A percentile compares a stretch with the other conserved stretches of the same genome.
These are phyloP conservation scores for Omphalea diandra DNA, from an alignment of 441 rosid genomes.

Conservation along the genomic window DNA sequence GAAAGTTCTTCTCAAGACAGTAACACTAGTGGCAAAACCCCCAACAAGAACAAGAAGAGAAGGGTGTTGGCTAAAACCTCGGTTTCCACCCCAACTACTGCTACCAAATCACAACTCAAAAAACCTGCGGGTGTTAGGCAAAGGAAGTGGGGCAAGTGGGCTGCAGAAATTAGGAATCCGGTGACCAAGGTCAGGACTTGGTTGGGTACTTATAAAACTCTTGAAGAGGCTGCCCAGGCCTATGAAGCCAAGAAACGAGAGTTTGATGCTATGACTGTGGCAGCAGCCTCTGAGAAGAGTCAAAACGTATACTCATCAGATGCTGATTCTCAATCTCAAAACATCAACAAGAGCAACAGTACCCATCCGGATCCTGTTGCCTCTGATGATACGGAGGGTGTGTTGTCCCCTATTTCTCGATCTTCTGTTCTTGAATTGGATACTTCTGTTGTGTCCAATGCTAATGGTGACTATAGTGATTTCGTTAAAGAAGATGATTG, in stretches of 20 bases:
- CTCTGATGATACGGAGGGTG: conserved; percentile 45
- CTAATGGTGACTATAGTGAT: conserved; percentile 22
- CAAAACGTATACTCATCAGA: conserved; percentile 22
- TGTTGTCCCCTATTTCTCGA: conserved; percentile 48
- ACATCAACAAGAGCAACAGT: background rate
- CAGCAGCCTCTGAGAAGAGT: conserved; percentile 38
- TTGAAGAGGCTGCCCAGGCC: conserved; percentile 84
- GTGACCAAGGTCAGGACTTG: conserved; percentile 64
- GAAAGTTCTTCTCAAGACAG: conserved; percentile 61
- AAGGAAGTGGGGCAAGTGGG: conserved; percentile 99
- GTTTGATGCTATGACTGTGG: conserved; percentile 45
- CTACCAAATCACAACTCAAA: background rate
- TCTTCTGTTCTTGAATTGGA: conserved; percentile 46
- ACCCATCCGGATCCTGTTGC: conserved; percentile 22
- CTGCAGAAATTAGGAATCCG: conserved; percentile 93
- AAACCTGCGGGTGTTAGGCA: conserved; percentile 83
- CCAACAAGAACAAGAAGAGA: conserved; percentile 30
- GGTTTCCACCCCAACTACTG: background rate
- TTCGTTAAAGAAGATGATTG: conserved; percentile 21
- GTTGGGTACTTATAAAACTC: conserved; percentile 85
- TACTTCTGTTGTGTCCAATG: conserved; percentile 39
- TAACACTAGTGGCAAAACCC: conserved; percentile 34
- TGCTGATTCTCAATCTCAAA: conserved; percentile 20
- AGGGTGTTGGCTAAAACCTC: conserved; percentile 34
- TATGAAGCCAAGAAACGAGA: conserved; percentile 67